These are phyloP conservation scores for Cercophora scortea DNA, from an alignment of 495 filamentous ascomycete genomes.

Conservation along the genomic window DNA sequence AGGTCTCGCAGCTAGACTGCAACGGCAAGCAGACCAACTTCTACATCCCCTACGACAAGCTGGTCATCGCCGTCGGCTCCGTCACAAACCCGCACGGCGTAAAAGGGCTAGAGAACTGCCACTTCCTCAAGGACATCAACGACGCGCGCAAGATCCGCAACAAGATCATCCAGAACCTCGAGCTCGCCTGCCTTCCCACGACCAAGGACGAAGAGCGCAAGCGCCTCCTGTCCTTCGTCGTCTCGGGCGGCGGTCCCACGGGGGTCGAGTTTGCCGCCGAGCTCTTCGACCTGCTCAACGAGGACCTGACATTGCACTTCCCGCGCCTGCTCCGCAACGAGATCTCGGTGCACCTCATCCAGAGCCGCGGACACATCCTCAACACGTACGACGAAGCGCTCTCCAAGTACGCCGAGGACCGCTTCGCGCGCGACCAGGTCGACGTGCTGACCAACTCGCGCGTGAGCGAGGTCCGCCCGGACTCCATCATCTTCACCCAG, in stretches of 20 bases:
- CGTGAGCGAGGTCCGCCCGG: conserved; percentile 77
- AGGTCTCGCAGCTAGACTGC: conserved; percentile 67
- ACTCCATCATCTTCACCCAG: conserved; percentile 85
- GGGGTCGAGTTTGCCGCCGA: conserved; percentile 98
- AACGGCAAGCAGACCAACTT: conserved; percentile 66
- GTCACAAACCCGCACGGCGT: conserved; percentile 93
- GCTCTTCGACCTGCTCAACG: conserved; percentile 91
- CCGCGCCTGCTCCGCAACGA: conserved; percentile 89
- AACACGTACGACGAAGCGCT: conserved; percentile 98
- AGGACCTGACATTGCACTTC: conserved; percentile 78
- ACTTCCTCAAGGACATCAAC: conserved; percentile 88
- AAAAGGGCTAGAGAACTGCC: conserved; percentile 86
- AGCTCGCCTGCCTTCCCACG: conserved; percentile 86
- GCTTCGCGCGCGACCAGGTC: conserved; percentile 83
- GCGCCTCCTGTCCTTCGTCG: conserved; percentile 84
- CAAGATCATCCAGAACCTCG: conserved; percentile 83
- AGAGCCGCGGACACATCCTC: conserved; percentile 86
- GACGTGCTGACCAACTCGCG: conserved; percentile 86
- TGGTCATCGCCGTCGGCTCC: conserved; percentile 92
- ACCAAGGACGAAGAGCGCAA: conserved; percentile 83
- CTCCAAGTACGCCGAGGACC: conserved; percentile 83
- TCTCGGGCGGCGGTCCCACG: conserved; percentile 92
- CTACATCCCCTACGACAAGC: conserved; percentile 96
- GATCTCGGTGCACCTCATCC: conserved; percentile 94
- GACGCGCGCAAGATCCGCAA: conserved; percentile 88